Evolutionary conservation across 768 basidiomycete genomes (phyloP), one percentile per base, ranked within the genome.

Genomic region (Gloeopeniophorella convolvens): DNA sequence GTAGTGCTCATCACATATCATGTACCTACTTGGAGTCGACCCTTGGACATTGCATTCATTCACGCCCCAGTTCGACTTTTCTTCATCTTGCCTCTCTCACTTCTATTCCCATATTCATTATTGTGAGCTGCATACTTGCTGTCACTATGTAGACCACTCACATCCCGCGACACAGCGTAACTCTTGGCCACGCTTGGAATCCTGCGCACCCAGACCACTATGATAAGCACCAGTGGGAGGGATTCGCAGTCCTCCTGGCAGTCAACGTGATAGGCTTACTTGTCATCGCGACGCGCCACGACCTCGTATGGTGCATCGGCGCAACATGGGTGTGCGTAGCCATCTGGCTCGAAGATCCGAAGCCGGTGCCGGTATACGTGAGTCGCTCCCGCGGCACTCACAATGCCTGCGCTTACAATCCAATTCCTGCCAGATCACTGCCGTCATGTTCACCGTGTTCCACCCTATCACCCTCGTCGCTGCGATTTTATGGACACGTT

Each of bases 21-120:
- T 40, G 66, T 74, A 0, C 84, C 85, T 0, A 75, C 70, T 0
- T 68, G 69, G 20, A 63, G 68, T 26, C 51, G 81, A 1, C 89
- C 89, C 0, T 65, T 94, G 33, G 90, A 93, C 64, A 80, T 79
- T 28, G 73, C 82, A 0, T 82, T 94, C 57, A 88, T 96, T 48
- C 93, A 96, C 58, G 86, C 88, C 0, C 94, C 94, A 0, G 71
- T 95, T 45, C 75, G 88, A 3, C 82, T 90, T 51, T 85, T 85
- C 61, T 60, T 72, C 47, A 59, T 70, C 10, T 53, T 83, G 2
- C 77, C 79, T 2, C 63, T 83, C 23, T 67, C 66, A 3, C 68
- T 85, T 30, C 67, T 85, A 50, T 82, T 89, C 53, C 73, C 77
- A 0, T 77, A 80, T 55, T 77, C 74, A 33, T 73, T 82, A 12